phyloP scores from a whole-genome alignment of 2,329 filamentous ascomycete species.

The Ophiostoma sp. region DNA sequence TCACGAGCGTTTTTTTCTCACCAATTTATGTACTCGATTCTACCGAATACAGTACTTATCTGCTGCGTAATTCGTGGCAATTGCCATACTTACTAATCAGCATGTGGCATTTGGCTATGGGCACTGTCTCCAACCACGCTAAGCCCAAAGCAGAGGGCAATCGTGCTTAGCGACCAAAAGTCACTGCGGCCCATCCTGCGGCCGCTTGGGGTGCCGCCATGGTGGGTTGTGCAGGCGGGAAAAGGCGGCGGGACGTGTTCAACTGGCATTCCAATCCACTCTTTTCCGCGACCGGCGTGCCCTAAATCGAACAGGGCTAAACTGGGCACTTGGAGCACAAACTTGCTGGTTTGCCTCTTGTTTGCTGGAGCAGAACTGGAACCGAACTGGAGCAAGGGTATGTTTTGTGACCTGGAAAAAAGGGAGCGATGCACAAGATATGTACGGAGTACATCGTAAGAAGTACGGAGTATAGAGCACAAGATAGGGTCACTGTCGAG shows the following conservation, averaged over 20 bases:
- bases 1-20: no score
- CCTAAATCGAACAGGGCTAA: slow-evolving; percentile 18
- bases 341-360: background rate
- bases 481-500: background rate
- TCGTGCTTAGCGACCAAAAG: slow-evolving; percentile 19
- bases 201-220: slow-evolving; percentile 19
- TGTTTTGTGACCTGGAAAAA: background rate
- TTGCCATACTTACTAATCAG: background rate
- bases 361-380: background rate
- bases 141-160: background rate
- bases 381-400: background rate
- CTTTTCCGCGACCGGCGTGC: slow-evolving; percentile 22
- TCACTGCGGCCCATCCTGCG: slow-evolving; percentile 25
- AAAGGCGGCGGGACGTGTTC: slow-evolving; percentile 20
- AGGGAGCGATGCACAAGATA: background rate
- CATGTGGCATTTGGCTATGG: background rate
- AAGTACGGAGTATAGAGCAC: background rate
- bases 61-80: no score
- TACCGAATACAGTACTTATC: no score
- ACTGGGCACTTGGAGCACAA: slow-evolving; percentile 6
- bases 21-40: no score
- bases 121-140: background rate
- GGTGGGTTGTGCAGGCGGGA: slow-evolving; percentile 21
- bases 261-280: slow-evolving; percentile 15
- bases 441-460: background rate